Percentiles rank a stretch among this genome's conserved stretches.
Evolutionary conservation across 1,284 basidiomycete species (phyloP).

Genomic region (Agaricales sp.): DNA sequence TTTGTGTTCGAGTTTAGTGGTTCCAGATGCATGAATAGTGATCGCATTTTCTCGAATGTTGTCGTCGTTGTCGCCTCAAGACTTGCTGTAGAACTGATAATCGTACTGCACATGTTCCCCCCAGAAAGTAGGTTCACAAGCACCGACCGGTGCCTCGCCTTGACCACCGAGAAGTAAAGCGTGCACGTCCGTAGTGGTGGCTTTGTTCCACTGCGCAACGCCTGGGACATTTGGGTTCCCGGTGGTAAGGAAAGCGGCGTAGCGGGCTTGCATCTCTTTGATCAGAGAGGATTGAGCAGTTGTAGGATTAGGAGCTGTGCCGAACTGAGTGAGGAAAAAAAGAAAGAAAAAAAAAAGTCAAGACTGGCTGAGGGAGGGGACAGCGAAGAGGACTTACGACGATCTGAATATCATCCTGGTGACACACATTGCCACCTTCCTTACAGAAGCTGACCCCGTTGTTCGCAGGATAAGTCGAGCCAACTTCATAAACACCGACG

Average conservation of each 20-base stretch:
- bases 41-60: too few relatives aligned
- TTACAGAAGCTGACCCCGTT: slow-evolving; percentile 42
- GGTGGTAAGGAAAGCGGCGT: slow-evolving; percentile 50
- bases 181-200: slow-evolving; percentile 37
- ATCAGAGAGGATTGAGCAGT: slow-evolving; percentile 45
- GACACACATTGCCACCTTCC: slow-evolving; percentile 47
- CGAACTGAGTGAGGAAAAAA: slow-evolving; percentile 36
- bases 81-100: slow-evolving; percentile 54
- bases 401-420: slow-evolving; percentile 68
- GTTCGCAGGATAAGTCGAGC: slow-evolving; percentile 63
- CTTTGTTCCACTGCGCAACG: slow-evolving; percentile 37
- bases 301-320: slow-evolving; percentile 49
- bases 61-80: too few relatives aligned
- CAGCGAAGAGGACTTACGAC: slow-evolving; percentile 35
- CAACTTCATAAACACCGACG: slow-evolving; percentile 58
- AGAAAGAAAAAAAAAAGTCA: slow-evolving; percentile 3
- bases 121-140: slow-evolving; percentile 58
- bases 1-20: too few relatives aligned
- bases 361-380: slow-evolving; percentile 2
- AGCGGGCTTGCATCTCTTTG: slow-evolving; percentile 57
- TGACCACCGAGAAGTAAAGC: slow-evolving; percentile 47
- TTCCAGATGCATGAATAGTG: too few relatives aligned
- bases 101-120: slow-evolving; percentile 52
- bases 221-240: slow-evolving; percentile 48
- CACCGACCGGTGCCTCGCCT: slow-evolving; percentile 38